phyloP scores from a whole-genome alignment of 2,329 filamentous ascomycete genomes.

The Sphaerostilbella broomeana region DNA sequence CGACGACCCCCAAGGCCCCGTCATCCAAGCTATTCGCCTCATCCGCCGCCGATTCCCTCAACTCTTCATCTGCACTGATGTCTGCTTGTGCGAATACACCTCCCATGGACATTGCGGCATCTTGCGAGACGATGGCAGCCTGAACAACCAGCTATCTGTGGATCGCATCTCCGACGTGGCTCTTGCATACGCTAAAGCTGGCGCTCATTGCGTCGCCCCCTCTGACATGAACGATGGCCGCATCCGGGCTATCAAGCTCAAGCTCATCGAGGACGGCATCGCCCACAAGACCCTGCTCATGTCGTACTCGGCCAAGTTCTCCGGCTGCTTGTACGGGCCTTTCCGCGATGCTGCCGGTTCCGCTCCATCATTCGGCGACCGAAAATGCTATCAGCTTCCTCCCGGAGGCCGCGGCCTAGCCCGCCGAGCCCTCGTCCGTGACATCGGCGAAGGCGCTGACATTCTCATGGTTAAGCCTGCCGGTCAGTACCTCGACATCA shows the following conservation, averaged over 20 bases:
- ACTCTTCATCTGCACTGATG: conserved; percentile 85
- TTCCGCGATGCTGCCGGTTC: conserved; percentile 96
- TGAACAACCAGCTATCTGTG: conserved; percentile 90
- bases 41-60: conserved; percentile 80
- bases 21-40: conserved; percentile 79
- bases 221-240: conserved; percentile 99
- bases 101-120: conserved; percentile 97
- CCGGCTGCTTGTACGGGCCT: conserved; percentile 89
- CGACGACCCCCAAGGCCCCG: conserved; percentile 87
- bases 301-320: conserved; percentile 98
- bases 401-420: conserved; percentile 88
- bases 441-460: conserved; percentile 90
- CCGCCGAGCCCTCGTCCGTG: conserved; percentile 79
- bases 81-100: conserved; percentile 98
- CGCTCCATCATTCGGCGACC: conserved; percentile 83
- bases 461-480: conserved; percentile 99
- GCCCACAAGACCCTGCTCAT: conserved; percentile 88
- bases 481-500: conserved; percentile 92
- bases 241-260: conserved; percentile 95
- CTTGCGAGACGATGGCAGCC: conserved; percentile 79
- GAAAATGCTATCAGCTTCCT: conserved; percentile 93
- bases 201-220: conserved; percentile 92
- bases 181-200: conserved; percentile 91
- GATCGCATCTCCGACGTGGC: conserved; percentile 96
- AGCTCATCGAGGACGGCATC: conserved; percentile 90